phyloP scores from a whole-genome alignment of 768 basidiomycete species.

The Auriculariales sp. region DNA sequence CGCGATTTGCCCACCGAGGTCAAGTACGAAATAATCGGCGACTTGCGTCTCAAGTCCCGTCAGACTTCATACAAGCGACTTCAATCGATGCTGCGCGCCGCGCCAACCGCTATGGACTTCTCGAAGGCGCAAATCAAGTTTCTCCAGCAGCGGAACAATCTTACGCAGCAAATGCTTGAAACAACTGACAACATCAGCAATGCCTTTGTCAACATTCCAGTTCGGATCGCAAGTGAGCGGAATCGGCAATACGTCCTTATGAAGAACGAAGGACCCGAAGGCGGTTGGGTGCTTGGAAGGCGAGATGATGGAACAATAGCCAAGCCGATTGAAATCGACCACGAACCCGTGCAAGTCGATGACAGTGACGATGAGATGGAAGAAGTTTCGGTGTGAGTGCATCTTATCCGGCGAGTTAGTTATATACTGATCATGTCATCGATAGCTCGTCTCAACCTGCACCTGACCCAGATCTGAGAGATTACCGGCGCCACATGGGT shows the following conservation, averaged over 20 bases:
- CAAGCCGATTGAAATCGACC: conserved; percentile 80
- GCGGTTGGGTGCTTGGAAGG: conserved; percentile 92
- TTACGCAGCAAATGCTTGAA: conserved; percentile 84
- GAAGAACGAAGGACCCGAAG: conserved; percentile 74
- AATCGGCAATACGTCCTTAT: conserved; percentile 91
- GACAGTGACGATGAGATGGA: conserved; percentile 63
- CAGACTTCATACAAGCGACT: conserved; percentile 87
- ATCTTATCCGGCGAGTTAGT: not conserved
- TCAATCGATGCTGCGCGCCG: conserved; percentile 73
- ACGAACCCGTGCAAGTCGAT: conserved; percentile 22
- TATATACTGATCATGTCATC: conserved; percentile 3
- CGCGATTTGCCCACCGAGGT: conserved; percentile 87
- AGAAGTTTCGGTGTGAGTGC: conserved; percentile 53
- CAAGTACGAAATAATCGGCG: conserved; percentile 96
- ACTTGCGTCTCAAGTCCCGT: conserved; percentile 83
- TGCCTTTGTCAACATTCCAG: conserved; percentile 78
- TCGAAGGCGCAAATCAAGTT: conserved; percentile 92
- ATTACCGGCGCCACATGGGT: conserved; percentile 46
- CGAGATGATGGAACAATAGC: conserved; percentile 70
- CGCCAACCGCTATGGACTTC: conserved; percentile 82
- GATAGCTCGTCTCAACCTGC: conserved; percentile 18
- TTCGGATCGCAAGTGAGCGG: conserved; percentile 87
- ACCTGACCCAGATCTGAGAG: conserved; percentile 46
- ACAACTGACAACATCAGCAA: conserved; percentile 91
- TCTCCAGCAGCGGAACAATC: conserved; percentile 70